phyloP scores from a whole-genome alignment of 2,329 filamentous ascomycete genomes.

The Gremmenia infestans region DNA sequence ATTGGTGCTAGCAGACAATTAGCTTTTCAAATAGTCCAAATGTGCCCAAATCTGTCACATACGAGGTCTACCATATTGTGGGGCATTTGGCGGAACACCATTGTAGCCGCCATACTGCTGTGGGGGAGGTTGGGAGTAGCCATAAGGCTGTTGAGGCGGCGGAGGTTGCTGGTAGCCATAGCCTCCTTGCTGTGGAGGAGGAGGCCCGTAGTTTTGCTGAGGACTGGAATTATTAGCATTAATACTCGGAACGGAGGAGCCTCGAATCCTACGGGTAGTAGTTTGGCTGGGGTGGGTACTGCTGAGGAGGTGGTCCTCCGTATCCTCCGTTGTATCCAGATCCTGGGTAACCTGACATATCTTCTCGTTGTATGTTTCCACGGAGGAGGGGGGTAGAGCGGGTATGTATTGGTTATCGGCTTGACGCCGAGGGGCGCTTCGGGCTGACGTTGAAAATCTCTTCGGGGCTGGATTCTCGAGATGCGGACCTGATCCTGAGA shows the following conservation, averaged over 20 bases:
- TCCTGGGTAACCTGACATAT: constrained; percentile 62
- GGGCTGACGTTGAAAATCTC: background rate
- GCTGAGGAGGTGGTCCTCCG: constrained; percentile 39
- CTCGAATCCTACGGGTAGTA: constrained; percentile 45
- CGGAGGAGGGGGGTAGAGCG: background rate
- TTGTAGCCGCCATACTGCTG: constrained; percentile 44
- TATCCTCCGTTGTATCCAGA: constrained; percentile 47
- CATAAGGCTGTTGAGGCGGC: constrained; percentile 39
- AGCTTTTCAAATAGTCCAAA: background rate
- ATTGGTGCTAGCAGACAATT: constrained; percentile 33
- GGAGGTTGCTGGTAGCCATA: constrained; percentile 47
- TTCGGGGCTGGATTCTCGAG: constrained; percentile 1
- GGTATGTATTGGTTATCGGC: constrained; percentile 11
- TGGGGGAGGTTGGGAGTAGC: constrained; percentile 36
- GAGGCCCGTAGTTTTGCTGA: constrained; percentile 26
- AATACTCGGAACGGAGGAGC: constrained; percentile 27
- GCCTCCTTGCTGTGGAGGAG: constrained; percentile 29
- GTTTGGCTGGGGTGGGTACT: constrained; percentile 35
- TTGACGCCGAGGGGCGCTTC: constrained; percentile 16
- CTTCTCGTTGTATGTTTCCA: constrained; percentile 4
- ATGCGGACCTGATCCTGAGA: constrained; percentile 10
- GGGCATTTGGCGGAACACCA: constrained; percentile 32
- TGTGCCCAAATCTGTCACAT: constrained; percentile 21
- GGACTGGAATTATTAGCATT: constrained; percentile 25
- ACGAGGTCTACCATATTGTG: constrained; percentile 48